Base-by-base conservation (phyloP, 2,329 filamentous ascomycete species). In the Penicillium sp. region DNA sequence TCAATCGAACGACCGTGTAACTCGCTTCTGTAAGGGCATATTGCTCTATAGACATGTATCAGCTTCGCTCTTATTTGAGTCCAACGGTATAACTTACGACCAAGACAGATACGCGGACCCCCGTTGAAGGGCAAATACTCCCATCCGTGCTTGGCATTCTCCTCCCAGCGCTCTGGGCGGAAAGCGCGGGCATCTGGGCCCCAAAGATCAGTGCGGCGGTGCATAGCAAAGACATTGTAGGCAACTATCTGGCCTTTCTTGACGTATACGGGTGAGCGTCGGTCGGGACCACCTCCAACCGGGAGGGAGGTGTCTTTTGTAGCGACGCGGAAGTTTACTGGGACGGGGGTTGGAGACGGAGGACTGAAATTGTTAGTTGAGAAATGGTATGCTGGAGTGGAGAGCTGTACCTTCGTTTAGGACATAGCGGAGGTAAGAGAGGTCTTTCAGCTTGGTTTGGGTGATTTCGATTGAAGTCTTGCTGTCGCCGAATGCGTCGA, bases 161-260 rank as follows among this genome's bases (percentile, higher is more conserved):
- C 63, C 24, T 72, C 71, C 76, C 75, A 78, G 35, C 76, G 67
- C 61, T 77, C 75, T 0, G 77, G 77, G 13, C 65, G 64, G 65
- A 74, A 79, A 11, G 62, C 62, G 2, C 69, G 55, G 2, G 73
- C 69, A 37, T 77, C 74, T 3, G 59, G 37, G 1, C 74, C 74
- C 52, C 68, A 77, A 42, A 70, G 59, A 37, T 77, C 74, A 3
- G 61, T 65, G 13, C 85, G 79, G 3, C 86, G 80, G 63, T 91
- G 86, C 86, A 93, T 86, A 5, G 80, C 69, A 40, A 87, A 77
- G 0, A 86, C 76, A 31, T 76, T 82, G 73, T 89, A 93, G 43
- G 69, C 74, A 54, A 91, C 71, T 7, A 78, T 66, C 0, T 80
- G 81, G 56, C 82, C 80, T 64, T 87, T 86, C 41, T 77, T 75